Evolutionary conservation across 345 rosid species (phyloP).

Genomic region (Hirschfeldia incana): DNA sequence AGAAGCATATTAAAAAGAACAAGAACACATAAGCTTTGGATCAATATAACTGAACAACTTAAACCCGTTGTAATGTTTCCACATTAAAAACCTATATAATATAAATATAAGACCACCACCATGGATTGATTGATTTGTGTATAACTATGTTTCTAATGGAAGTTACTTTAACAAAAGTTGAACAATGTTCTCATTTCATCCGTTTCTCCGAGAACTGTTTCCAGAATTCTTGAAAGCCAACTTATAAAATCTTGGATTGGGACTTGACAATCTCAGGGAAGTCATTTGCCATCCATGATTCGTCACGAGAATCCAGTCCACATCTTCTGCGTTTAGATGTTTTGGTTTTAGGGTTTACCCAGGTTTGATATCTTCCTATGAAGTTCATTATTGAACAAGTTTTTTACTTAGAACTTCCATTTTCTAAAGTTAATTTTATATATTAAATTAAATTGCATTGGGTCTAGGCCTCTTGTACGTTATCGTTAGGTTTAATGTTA

Average conservation of each 20-base stretch:
- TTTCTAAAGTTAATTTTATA: no score
- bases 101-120: constrained; percentile 2
- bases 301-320: not conserved
- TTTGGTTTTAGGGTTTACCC: not conserved
- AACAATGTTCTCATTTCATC: not conserved
- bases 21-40: constrained; percentile 29
- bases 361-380: not conserved
- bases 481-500: no score
- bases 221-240: not conserved
- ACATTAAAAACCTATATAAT: not conserved
- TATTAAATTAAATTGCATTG: no score
- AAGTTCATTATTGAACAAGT: not conserved
- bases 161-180: not conserved
- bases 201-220: no score
- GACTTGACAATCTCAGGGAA: not conserved
- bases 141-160: constrained; percentile 2
- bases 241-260: not conserved
- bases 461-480: no score
- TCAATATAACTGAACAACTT: not conserved
- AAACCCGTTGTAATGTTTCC: constrained; percentile 1
- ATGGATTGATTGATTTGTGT: constrained; percentile 13
- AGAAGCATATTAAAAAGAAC: constrained; percentile 47
- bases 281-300: not conserved
- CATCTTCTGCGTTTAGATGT: not conserved
- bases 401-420: not conserved